Conservation (phyloP, 768 basidiomycete species). For the Hericium alpestre region DNA sequence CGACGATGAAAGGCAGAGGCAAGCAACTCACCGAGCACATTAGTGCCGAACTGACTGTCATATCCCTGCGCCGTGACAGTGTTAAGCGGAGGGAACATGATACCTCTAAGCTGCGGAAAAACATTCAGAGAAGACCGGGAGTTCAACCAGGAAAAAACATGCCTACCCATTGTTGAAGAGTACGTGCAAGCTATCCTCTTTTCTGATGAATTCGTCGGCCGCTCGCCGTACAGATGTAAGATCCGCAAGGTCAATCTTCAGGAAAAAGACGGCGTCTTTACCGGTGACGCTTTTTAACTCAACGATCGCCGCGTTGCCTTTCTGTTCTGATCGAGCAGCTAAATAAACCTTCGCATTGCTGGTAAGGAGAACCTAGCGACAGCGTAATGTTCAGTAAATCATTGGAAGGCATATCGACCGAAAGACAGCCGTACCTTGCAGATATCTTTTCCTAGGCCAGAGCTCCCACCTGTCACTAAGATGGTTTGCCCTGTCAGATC, state of each 20-base stretch:
- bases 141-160: background rate
- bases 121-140: background rate
- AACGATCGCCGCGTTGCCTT: background rate
- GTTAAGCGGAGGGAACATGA: constrained; percentile 1
- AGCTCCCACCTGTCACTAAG: background rate
- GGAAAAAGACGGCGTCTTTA: background rate
- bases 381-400: background rate
- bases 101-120: background rate
- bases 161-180: constrained; percentile 17
- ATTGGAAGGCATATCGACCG: background rate
- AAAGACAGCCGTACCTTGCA: background rate
- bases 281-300: constrained; percentile 6
- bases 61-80: constrained; percentile 7
- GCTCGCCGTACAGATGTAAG: background rate
- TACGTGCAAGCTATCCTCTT: constrained; percentile 2
- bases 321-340: background rate
- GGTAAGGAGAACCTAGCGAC: constrained; percentile 1
- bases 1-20: background rate
- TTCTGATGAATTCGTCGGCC: background rate
- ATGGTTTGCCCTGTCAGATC: background rate
- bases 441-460: background rate
- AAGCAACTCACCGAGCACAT: constrained; percentile 7
- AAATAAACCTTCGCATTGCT: constrained; percentile 9
- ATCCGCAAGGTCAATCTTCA: constrained; percentile 4
- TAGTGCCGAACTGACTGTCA: constrained; percentile 14